Conservation (phyloP, 306 rosid species). For the Boehmeria nivea region DNA sequence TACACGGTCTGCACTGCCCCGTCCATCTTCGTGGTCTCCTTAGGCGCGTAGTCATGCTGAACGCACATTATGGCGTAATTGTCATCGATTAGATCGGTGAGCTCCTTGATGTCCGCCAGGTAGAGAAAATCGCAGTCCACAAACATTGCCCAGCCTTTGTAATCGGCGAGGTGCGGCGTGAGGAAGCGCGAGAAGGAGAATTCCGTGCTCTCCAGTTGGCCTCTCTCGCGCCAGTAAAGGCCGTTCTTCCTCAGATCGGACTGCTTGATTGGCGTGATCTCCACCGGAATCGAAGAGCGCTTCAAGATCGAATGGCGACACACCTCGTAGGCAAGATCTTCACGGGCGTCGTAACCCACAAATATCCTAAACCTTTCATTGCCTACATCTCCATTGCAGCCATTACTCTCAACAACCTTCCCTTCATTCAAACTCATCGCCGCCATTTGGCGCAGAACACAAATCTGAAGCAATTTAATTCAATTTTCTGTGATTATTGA, state of each 20-base stretch:
- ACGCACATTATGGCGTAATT: slow-evolving; percentile 9
- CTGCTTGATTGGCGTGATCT: slow-evolving; percentile 8
- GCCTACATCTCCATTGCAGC: neutral
- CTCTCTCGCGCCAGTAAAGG: slow-evolving; percentile 16
- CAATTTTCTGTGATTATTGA: too few relatives aligned
- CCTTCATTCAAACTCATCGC: too few relatives aligned
- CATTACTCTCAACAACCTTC: too few relatives aligned
- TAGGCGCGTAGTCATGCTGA: slow-evolving; percentile 11
- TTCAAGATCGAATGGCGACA: slow-evolving; percentile 12
- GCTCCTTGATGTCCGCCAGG: slow-evolving; percentile 14
- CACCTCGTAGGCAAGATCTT: slow-evolving; percentile 14
- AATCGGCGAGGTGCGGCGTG: slow-evolving; percentile 1
- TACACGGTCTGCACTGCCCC: slow-evolving; percentile 15
- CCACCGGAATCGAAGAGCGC: slow-evolving; percentile 4
- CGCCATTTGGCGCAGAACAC: too few relatives aligned
- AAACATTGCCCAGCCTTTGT: slow-evolving; percentile 15
- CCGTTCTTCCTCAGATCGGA: slow-evolving; percentile 9
- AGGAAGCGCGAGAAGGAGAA: slow-evolving; percentile 18
- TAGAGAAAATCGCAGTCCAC: slow-evolving; percentile 17
- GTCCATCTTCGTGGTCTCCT: slow-evolving; percentile 16
- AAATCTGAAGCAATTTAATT: too few relatives aligned
- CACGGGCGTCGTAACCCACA: slow-evolving; percentile 12
- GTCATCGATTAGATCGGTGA: slow-evolving; percentile 5
- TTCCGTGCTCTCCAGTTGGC: slow-evolving; percentile 15
- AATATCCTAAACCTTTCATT: slow-evolving; percentile 4